Conservation (phyloP, 73 alveolate genomes). For the Breviolum minutum region DNA sequence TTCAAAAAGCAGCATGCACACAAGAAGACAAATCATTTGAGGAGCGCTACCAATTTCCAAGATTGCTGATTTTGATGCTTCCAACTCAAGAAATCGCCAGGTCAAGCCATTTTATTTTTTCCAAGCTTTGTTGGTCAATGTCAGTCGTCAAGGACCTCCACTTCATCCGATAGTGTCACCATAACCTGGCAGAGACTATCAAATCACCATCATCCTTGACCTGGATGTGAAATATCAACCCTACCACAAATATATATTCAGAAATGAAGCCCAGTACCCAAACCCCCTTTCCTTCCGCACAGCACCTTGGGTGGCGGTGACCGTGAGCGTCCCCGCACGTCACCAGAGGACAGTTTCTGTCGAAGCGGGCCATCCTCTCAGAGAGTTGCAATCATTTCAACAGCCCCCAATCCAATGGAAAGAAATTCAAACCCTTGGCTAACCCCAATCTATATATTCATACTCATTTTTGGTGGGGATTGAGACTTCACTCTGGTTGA, state of each 20-base stretch:
- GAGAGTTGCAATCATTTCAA: not conserved
- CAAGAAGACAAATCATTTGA: too few species aligned
- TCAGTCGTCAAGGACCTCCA: conserved; percentile 40
- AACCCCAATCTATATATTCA: not conserved
- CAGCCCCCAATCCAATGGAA: not conserved
- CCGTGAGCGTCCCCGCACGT: conserved; percentile 28
- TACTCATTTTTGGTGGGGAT: not conserved
- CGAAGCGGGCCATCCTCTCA: conserved; percentile 39
- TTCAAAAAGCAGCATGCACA: too few species aligned
- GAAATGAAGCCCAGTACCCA: not conserved
- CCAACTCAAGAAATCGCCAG: too few species aligned
- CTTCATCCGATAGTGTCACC: conserved; percentile 23
- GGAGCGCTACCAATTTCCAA: too few species aligned
- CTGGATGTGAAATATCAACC: not conserved
- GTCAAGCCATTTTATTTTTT: too few species aligned
- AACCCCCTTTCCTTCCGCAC: not conserved
- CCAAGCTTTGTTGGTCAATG: conserved; percentile 23
- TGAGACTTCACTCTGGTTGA: not conserved
- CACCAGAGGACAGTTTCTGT: not conserved
- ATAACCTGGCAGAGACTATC: not conserved
- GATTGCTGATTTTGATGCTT: too few species aligned
- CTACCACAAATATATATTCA: not conserved
- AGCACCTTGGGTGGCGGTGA: conserved; percentile 45
- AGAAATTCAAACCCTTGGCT: not conserved
- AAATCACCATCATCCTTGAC: not conserved